phyloP scores from a whole-genome alignment of 2,329 filamentous ascomycete genomes.

The Sarocladium brachiariae region DNA sequence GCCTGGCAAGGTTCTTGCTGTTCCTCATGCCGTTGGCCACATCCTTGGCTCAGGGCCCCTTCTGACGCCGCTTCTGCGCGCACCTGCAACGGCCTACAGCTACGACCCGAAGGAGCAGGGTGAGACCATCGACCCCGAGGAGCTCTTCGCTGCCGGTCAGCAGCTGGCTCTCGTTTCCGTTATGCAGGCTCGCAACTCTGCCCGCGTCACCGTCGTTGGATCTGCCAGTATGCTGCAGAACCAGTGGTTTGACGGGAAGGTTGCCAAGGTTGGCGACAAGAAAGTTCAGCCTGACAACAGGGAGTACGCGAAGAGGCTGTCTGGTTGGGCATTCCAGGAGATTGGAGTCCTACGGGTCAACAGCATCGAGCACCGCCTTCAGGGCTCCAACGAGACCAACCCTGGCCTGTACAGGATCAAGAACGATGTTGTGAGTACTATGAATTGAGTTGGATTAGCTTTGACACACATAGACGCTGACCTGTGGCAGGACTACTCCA shows the following conservation, averaged over 20 bases:
- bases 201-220: constrained; percentile 78
- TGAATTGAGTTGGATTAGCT: no score
- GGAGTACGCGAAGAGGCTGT: constrained; percentile 76
- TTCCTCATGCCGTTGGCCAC: constrained; percentile 77
- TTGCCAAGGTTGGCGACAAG: constrained; percentile 51
- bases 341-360: constrained; percentile 82
- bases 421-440: constrained; percentile 84
- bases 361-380: constrained; percentile 68
- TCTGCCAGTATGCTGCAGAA: constrained; percentile 83
- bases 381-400: constrained; percentile 57
- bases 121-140: constrained; percentile 57
- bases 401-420: constrained; percentile 91
- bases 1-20: constrained; percentile 57
- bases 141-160: constrained; percentile 75
- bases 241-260: constrained; percentile 78
- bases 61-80: constrained; percentile 73
- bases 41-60: constrained; percentile 71
- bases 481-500: constrained; percentile 62
- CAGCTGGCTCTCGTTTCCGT: constrained; percentile 82
- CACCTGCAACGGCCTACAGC: constrained; percentile 79
- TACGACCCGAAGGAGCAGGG: constrained; percentile 88
- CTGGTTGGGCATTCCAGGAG: constrained; percentile 97
- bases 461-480: constrained; percentile 18
- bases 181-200: constrained; percentile 88
- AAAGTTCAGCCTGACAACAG: constrained; percentile 65